Evolutionary conservation across 2,329 filamentous ascomycete species (phyloP).

Genomic region (Trichophyton verrucosum): DNA sequence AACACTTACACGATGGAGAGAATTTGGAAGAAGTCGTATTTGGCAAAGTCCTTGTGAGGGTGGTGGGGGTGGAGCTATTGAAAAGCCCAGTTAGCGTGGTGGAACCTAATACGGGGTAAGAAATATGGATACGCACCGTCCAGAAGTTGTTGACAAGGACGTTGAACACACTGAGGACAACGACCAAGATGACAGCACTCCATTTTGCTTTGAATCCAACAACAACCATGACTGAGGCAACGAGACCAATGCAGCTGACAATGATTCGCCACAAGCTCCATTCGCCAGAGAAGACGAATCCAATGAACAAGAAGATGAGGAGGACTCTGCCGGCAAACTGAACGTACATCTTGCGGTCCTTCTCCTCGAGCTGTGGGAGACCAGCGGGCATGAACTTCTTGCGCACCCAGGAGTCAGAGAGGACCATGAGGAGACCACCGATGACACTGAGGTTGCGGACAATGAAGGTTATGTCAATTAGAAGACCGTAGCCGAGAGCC

Average conservation of each 20-base stretch:
- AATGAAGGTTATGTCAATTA: constrained; percentile 99
- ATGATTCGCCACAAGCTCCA: constrained; percentile 83
- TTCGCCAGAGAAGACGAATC: constrained; percentile 88
- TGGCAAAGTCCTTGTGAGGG: constrained; percentile 99
- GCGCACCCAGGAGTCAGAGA: constrained; percentile 95
- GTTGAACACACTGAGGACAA: constrained; percentile 95
- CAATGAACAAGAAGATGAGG: constrained; percentile 93
- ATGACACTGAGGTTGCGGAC: constrained; percentile 96
- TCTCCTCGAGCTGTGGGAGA: constrained; percentile 87
- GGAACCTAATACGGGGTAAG: neutral
- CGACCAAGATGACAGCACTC: constrained; percentile 86
- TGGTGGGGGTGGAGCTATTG: constrained; percentile 84
- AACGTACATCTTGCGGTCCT: constrained; percentile 99
- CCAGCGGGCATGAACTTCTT: constrained; percentile 96
- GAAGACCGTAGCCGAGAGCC: constrained; percentile 89
- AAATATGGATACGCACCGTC: constrained; percentile 59
- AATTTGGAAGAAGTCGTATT: constrained; percentile 99
- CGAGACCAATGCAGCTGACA: constrained; percentile 70
- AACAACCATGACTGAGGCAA: constrained; percentile 96
- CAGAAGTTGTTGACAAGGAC: constrained; percentile 98
- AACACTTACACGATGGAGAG: constrained; percentile 74
- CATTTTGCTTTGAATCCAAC: constrained; percentile 99
- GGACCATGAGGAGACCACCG: constrained; percentile 92
- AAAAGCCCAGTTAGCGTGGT: constrained; percentile 8
- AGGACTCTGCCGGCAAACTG: constrained; percentile 92